Conservation (phyloP, 345 rosid species). For the Xanthoceras sorbifolium region DNA sequence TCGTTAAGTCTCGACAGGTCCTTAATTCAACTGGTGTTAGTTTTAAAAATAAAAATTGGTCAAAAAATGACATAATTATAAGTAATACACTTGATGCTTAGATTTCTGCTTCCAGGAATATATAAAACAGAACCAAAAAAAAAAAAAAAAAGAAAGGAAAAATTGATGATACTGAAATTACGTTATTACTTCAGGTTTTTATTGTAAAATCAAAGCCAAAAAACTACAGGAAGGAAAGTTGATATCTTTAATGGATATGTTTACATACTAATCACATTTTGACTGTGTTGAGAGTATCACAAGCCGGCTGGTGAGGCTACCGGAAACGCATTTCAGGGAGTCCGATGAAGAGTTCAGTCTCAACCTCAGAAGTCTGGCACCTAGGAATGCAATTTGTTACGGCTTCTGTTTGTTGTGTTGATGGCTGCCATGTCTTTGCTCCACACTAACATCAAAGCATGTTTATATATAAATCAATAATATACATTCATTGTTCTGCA, state of each 20-base stretch:
- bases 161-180: too few species aligned
- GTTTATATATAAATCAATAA: background rate
- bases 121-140: too few species aligned
- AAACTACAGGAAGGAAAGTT: too few species aligned
- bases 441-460: background rate
- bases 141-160: too few species aligned
- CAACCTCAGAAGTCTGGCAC: slow-evolving; percentile 41
- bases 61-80: too few species aligned
- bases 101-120: too few species aligned
- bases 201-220: too few species aligned
- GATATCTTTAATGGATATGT: background rate
- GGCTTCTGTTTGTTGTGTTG: slow-evolving; percentile 23
- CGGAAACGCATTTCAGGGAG: slow-evolving; percentile 28
- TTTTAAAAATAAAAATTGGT: too few species aligned
- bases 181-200: too few species aligned
- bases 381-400: slow-evolving; percentile 19
- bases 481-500: background rate
- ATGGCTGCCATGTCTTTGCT: slow-evolving; percentile 21
- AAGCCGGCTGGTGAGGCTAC: background rate
- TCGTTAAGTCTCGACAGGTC: too few species aligned
- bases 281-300: background rate
- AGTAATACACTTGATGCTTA: too few species aligned
- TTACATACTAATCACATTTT: background rate
- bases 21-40: too few species aligned
- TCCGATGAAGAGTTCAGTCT: slow-evolving; percentile 54